Evolutionary conservation across 1,284 basidiomycete genomes (phyloP).

Genomic region (Volvariella volvacea): DNA sequence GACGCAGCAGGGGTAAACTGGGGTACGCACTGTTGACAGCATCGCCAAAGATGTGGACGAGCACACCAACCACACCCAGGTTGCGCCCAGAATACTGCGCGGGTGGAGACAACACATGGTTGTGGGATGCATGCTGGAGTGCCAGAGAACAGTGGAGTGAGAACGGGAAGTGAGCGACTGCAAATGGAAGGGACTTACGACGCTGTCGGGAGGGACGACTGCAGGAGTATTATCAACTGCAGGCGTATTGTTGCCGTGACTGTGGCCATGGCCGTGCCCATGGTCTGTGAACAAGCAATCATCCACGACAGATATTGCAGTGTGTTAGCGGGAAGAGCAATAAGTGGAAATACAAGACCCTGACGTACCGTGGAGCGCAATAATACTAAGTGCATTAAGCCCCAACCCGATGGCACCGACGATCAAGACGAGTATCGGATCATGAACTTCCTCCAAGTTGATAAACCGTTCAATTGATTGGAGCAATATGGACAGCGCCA

Average conservation of each 20-base stretch:
- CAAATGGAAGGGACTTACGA: constrained; percentile 17
- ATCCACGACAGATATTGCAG: constrained; percentile 14
- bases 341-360: not conserved
- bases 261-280: constrained; percentile 26
- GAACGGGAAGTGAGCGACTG: no score
- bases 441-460: constrained; percentile 30
- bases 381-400: constrained; percentile 35
- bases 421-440: constrained; percentile 34
- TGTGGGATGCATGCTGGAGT: constrained; percentile 35
- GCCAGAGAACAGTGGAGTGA: no score
- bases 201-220: constrained; percentile 18
- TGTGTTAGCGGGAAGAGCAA: constrained; percentile 2
- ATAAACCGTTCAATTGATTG: constrained; percentile 44
- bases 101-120: constrained; percentile 34
- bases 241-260: constrained; percentile 11
- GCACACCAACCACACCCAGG: constrained; percentile 34
- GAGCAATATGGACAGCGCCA: constrained; percentile 40
- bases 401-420: constrained; percentile 37
- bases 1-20: not conserved
- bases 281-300: no score
- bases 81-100: constrained; percentile 24
- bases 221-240: constrained; percentile 14
- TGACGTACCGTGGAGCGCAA: constrained; percentile 37
- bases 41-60: constrained; percentile 40
- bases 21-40: constrained; percentile 37